Base-by-base conservation (phyloP, 2,329 filamentous ascomycete genomes). In the Cordyceps tenuipes region DNA sequence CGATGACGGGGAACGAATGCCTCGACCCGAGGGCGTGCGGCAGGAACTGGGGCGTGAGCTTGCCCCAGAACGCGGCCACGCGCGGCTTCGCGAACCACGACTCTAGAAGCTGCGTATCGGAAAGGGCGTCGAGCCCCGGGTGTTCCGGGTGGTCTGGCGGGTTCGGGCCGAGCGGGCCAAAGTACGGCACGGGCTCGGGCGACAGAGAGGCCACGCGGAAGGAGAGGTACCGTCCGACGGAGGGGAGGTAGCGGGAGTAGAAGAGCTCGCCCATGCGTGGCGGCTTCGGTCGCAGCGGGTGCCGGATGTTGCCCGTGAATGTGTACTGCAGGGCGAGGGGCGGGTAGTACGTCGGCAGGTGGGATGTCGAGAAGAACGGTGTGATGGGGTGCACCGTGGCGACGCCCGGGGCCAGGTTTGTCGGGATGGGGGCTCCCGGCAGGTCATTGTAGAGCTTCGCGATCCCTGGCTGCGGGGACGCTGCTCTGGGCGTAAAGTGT, bases 331-430 rank as follows among this genome's bases (percentile, higher is more conserved):
- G 76, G 1, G 94, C 90, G 2, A 88, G 79, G 0, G 92, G 91
- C 2, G 92, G 92, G 66, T 90, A 97, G 75, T 91, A 97, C 0
- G 91, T 96, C 2, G 93, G 92, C 2, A 97, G 78, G 71, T 96
- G 90, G 47, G 89, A 94, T 15, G 84, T 83, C 1, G 90, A 95
- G 65, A 84, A 85, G 73, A 93, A 96, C 0, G 90, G 91, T 0
- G 88, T 87, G 51, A 78, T 70, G 29, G 79, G 78, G 60, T 77
- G 73, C 17, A 72, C 73, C 2, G 67, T 29, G 6, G 65, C 17
- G 15, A 41, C 31, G 6, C 56, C 47, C 9, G n/a, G 21, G 19
- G 66, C 46, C 41, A 76, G 55, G 1, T 69, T 68, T 23, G 71
- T 71, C 0, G 77, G 75, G 9, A 69, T 69, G 0, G 75, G 69